Evolutionary conservation across 305 asterid species (phyloP).

Genomic region (Fraxinus baroniana): DNA sequence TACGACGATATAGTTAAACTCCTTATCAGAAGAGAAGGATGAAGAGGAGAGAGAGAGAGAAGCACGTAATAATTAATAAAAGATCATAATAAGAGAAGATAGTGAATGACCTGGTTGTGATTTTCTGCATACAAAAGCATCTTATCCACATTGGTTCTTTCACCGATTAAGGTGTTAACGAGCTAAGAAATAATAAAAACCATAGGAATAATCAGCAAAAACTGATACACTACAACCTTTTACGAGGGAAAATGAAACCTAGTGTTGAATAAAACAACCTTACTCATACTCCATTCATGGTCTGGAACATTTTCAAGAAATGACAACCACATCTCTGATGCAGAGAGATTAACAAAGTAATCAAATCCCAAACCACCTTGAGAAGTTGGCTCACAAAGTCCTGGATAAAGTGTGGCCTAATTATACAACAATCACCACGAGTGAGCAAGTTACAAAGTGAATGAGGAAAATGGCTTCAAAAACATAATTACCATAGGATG

Average conservation of each 20-base stretch:
- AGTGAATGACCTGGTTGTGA: conserved; percentile 77
- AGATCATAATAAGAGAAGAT: conserved; percentile 11
- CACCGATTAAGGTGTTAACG: conserved; percentile 65
- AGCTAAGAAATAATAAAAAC: conserved; percentile 47
- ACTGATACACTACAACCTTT: conserved; percentile 18
- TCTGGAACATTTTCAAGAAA: conserved; percentile 72
- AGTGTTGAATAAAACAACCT: conserved; percentile 50
- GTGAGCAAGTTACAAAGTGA: conserved; percentile 9
- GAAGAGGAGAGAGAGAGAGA: background rate
- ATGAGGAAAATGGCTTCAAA: conserved; percentile 13
- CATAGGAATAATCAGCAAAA: conserved; percentile 13
- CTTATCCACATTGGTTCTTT: conserved; percentile 51
- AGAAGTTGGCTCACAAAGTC: conserved; percentile 80
- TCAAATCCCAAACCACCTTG: conserved; percentile 98
- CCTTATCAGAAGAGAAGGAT: background rate
- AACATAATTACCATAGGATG: conserved; percentile 10
- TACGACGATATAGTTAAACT: background rate
- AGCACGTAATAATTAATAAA: conserved; percentile 3
- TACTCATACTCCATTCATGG: conserved; percentile 87
- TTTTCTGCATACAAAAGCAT: conserved; percentile 94
- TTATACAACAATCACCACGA: conserved; percentile 14
- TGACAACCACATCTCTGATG: conserved; percentile 83
- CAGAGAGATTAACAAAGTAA: conserved; percentile 83
- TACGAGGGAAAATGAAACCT: conserved; percentile 20
- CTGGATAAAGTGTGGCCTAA: conserved; percentile 90